Base-by-base conservation (phyloP, 148 eudicot species). In the Spergularia bocconei region DNA sequence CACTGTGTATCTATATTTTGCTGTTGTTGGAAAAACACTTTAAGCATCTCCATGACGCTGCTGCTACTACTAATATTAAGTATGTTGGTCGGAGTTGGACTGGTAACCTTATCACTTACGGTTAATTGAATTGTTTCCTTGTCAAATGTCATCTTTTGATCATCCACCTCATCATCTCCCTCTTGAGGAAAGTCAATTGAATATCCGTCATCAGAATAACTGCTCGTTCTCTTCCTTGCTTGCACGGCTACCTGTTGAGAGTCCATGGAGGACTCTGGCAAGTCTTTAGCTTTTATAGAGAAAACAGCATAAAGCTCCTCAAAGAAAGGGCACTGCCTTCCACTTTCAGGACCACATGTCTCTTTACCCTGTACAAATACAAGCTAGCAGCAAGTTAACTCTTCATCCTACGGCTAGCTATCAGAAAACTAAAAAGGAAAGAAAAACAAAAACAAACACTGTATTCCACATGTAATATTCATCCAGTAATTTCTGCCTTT, bases 281-380 rank as follows among this genome's bases (percentile, higher is more conserved):
- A 74, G 63, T 60, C 67, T 51, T 71, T 77, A 13, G 73, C 81
- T 69, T 86, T 73, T 20, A 79, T 76, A 58, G 76, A 55, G 20
- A 87, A 85, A 7, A 83, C 47, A 56, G 82, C 84, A 70, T 80
- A 85, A 67, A 85, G 79, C 75, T 85, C 84, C 33, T 85, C 85
- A 11, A 82, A 85, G 61, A 77, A 87, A 13, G 87, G 91, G 76
- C 75, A 85, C 21, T 82, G 82, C 36, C 63, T 79, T 55, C 76
- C 79, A 56, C 19, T 76, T 13, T 76, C 80, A 10, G 36, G 69
- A 68, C 77, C 84, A 19, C 76, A 67, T 70, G 84, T 79, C 63
- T 85, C 86, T 60, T 74, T 81, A 38, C 80, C 88, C 90, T 87
- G 62, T n/a, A 55, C 13, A 48, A 70, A 67, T 56, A 56, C 19